A percentile compares a stretch with the other conserved stretches of the same genome.
These are phyloP conservation scores for Annona squamosa DNA, from an alignment of 164 flowering plant genomes.

Conservation along the genomic window DNA sequence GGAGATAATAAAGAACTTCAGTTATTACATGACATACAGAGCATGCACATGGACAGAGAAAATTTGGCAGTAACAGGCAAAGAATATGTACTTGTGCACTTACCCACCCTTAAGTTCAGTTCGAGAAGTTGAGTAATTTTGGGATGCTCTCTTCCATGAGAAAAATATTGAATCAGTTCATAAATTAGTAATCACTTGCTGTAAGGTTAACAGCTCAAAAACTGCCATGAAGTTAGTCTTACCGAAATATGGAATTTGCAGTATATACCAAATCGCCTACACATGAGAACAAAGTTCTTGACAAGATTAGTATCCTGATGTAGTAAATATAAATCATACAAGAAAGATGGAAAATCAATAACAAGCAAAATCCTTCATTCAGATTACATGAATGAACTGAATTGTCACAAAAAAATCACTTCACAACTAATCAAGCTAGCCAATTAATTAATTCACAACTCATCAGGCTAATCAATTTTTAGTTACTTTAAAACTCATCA, in stretches of 20 bases:
- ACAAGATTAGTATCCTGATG: conserved; percentile 4
- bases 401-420: background rate
- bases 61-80: background rate
- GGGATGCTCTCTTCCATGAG: conserved; percentile 2
- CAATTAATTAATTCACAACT: too few relatives aligned
- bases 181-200: background rate
- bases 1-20: background rate
- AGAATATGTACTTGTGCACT: conserved; percentile 8
- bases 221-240: conserved; percentile 15
- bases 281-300: conserved; percentile 14
- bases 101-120: conserved; percentile 91
- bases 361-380: background rate
- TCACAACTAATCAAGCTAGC: too few relatives aligned
- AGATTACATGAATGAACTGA: background rate
- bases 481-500: too few relatives aligned
- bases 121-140: conserved; percentile 43
- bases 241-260: conserved; percentile 71
- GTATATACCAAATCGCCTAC: conserved; percentile 62
- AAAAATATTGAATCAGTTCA: background rate
- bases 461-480: too few relatives aligned
- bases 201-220: background rate
- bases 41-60: background rate
- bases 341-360: background rate
- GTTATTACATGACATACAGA: background rate
- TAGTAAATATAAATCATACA: background rate